Evolutionary conservation across 805 yeast genomes (phyloP), one percentile per base, ranked within the genome.

Genomic region (Metahyphopichia silvanorum): DNA sequence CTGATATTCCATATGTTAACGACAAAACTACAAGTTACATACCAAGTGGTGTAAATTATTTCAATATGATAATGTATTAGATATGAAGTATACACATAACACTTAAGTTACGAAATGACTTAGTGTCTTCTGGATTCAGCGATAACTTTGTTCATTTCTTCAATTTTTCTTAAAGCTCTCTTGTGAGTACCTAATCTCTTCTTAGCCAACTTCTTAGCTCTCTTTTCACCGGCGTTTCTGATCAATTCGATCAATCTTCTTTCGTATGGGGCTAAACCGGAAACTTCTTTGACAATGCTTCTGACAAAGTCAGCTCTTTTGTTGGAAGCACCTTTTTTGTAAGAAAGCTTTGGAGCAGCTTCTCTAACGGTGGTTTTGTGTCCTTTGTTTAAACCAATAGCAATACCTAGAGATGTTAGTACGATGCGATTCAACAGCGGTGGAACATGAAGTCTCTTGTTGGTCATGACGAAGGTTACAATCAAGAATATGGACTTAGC

Each of bases 191-290:
- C 99, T 68, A 93, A 86, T 86, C 93, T 91, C 95, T 86, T 93
- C 93, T 93, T 93, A 55, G 98, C 97, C 68, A 93, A 88, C 88
- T 93, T 93, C 87, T 93, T 86, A 57, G 99, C 98, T 81, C 98
- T 93, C 95, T 93, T 93, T 79, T 93, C 99, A 82, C 96, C 96
- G 70, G 96, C 89, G 79, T 94, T 93, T 83, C 98, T 93, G 84
- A 93, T 81, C 77, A 93, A 82, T 79, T 93, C 99, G 65, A 94
- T 85, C 70, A 93, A 82, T 79, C 99, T 89, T 82, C 96, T 89
- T 80, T 93, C 99, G 75, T 93, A 93, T 76, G 99, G 98, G 53
- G 99, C 96, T 67, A 93, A 81, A 71, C 98, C 98, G 57, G 95
- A 76, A 60, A 93, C 97, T 78, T 93, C 99, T 69, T 82, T 82